A percentile compares a stretch with the other conserved stretches of the same genome.
Evolutionary conservation across 192 early-diverging fungal species (phyloP).

Genomic region (Backusella tarrabulga): DNA sequence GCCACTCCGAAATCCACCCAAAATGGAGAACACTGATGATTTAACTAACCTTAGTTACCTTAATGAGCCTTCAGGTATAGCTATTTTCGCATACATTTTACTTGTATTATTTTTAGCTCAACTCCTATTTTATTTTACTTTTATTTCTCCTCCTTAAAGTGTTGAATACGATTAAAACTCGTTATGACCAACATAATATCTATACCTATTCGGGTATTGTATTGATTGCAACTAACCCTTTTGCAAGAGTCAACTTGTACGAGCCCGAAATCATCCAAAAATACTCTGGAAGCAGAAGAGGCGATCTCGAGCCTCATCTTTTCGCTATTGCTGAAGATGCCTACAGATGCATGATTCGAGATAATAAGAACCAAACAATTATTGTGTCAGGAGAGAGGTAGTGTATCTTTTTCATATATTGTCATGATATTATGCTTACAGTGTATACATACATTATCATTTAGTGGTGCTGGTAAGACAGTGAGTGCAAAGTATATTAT

Average conservation of each 20-base stretch:
- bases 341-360: conserved; percentile 92
- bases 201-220: conserved; percentile 99
- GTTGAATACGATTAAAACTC: conserved; percentile 87
- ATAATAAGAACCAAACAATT: conserved; percentile 96
- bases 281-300: conserved; percentile 90
- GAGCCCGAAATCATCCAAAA: conserved; percentile 88
- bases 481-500: conserved; percentile 97
- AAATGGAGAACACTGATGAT: conserved; percentile 86
- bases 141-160: conserved; percentile 46
- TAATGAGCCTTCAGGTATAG: conserved; percentile 80
- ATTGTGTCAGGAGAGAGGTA: conserved; percentile 95
- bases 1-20: conserved; percentile 91
- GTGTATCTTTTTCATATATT: conserved; percentile 5
- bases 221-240: conserved; percentile 97
- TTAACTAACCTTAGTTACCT: conserved; percentile 90
- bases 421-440: neutral
- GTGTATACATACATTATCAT: neutral
- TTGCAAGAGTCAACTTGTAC: conserved; percentile 84
- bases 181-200: conserved; percentile 91
- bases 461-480: conserved; percentile 96
- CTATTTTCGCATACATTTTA: neutral
- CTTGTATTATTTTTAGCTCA: neutral
- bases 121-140: conserved; percentile 5
- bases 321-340: conserved; percentile 99
- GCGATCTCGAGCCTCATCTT: conserved; percentile 96